Conservation (phyloP, 2,329 filamentous ascomycete species). For the Xylariaceae sp. region DNA sequence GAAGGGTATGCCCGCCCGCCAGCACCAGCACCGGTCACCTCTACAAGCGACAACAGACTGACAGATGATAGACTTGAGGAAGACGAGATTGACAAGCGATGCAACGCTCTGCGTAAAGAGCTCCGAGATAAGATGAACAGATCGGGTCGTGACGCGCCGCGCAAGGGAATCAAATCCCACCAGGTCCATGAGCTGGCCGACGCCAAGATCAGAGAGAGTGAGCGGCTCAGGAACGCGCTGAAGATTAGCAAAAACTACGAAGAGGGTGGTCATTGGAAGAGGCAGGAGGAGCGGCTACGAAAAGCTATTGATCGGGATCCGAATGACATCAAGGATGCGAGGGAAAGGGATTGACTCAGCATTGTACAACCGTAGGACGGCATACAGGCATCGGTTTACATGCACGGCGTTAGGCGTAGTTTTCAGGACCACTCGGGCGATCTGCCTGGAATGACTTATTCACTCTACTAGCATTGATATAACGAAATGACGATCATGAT, state of each 20-base stretch:
- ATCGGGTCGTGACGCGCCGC: constrained; percentile 36
- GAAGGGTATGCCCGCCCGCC: constrained; percentile 59
- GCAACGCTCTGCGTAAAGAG: constrained; percentile 61
- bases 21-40: background rate
- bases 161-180: constrained; percentile 73
- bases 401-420: constrained; percentile 16
- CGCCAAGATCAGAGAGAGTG: constrained; percentile 94
- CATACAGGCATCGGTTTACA: too few species aligned
- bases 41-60: background rate
- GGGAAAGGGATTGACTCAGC: background rate
- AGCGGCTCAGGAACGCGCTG: constrained; percentile 78
- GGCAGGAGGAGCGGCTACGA: constrained; percentile 67
- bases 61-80: constrained; percentile 62
- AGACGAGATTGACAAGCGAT: constrained; percentile 81
- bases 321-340: constrained; percentile 5
- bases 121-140: constrained; percentile 54
- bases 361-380: too few species aligned
- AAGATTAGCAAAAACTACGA: constrained; percentile 84
- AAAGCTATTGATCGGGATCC: constrained; percentile 39
- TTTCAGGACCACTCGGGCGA: constrained; percentile 3
- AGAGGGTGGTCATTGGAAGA: constrained; percentile 81
- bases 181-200: constrained; percentile 95
- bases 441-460: constrained; percentile 11
- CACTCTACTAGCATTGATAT: background rate
- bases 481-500: background rate